Evolutionary conservation across 495 filamentous ascomycete species (phyloP).

Genomic region (Aspergillus panamensis): DNA sequence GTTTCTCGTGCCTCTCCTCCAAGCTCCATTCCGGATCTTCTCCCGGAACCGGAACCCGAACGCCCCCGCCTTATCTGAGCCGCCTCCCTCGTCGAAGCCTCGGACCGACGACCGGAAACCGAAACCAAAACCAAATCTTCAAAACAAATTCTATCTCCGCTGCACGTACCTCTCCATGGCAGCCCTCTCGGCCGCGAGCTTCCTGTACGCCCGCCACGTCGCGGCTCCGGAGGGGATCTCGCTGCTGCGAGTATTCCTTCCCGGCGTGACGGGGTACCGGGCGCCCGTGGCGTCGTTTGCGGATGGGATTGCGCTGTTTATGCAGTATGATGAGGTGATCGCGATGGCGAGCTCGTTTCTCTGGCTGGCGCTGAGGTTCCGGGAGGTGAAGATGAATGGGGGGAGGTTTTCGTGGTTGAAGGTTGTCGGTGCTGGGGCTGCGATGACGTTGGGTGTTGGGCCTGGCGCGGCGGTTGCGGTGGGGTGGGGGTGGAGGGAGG

Average conservation of each 20-base stretch:
- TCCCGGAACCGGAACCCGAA: too few relatives aligned
- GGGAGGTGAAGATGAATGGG: slow-evolving; percentile 17
- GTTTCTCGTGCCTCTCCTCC: slow-evolving; percentile 16
- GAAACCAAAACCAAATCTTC: neutral
- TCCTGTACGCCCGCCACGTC: slow-evolving; percentile 8
- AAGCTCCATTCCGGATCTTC: slow-evolving; percentile 6
- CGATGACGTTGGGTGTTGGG: slow-evolving; percentile 6
- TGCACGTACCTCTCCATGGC: slow-evolving; percentile 3
- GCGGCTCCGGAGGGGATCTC: slow-evolving; percentile 3
- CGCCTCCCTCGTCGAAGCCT: too few relatives aligned
- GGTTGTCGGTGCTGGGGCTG: slow-evolving; percentile 4
- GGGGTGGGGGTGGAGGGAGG: slow-evolving; percentile 25
- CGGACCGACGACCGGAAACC: neutral
- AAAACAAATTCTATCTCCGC: slow-evolving; percentile 5
- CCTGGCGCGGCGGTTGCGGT: slow-evolving; percentile 23
- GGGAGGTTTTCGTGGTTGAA: slow-evolving; percentile 11
- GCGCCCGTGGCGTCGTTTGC: slow-evolving; percentile 13
- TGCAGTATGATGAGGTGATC: slow-evolving; percentile 23
- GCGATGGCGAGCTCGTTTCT: slow-evolving; percentile 14
- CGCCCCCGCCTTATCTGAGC: too few relatives aligned
- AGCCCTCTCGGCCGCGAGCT: slow-evolving; percentile 7
- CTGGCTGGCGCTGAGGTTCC: slow-evolving; percentile 17
- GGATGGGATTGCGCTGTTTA: slow-evolving; percentile 7
- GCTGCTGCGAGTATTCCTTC: slow-evolving; percentile 8
- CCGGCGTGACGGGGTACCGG: neutral